phyloP scores from a whole-genome alignment of 306 rosid species.

The Fagus sylvatica region DNA sequence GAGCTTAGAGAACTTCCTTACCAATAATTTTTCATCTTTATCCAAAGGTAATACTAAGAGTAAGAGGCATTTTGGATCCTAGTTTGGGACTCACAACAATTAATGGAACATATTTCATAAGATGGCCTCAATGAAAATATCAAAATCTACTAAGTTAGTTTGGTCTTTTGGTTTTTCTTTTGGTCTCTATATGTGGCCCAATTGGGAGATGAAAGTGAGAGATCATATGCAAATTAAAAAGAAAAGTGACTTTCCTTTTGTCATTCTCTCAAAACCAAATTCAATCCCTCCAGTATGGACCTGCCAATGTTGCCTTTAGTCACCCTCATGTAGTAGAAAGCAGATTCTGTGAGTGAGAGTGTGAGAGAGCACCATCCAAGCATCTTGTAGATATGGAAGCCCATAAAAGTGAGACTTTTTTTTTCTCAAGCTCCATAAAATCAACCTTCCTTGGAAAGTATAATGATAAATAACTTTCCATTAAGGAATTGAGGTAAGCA shows the following conservation, averaged over 20 bases:
- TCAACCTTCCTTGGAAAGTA: slow-evolving; percentile 45
- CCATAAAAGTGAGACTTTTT: slow-evolving; percentile 41
- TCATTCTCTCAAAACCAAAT: slow-evolving; percentile 29
- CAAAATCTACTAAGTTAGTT: slow-evolving; percentile 8
- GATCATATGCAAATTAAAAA: slow-evolving; percentile 30
- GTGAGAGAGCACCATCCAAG: slow-evolving; percentile 22
- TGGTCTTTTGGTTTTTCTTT: slow-evolving; percentile 20
- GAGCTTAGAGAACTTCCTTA: slow-evolving; percentile 20
- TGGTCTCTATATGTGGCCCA: slow-evolving; percentile 27
- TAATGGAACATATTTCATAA: not conserved
- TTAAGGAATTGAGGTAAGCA: slow-evolving; percentile 47
- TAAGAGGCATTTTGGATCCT: not conserved
- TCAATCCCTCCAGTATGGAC: slow-evolving; percentile 34
- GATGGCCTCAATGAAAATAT: slow-evolving; percentile 4
- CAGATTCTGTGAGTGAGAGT: slow-evolving; percentile 47
- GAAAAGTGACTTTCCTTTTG: slow-evolving; percentile 39
- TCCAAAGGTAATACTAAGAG: too few species aligned
- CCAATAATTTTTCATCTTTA: slow-evolving; percentile 9
- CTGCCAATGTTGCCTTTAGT: slow-evolving; percentile 46
- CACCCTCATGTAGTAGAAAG: slow-evolving; percentile 52
- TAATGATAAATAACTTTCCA: slow-evolving; percentile 61
- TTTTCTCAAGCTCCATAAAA: slow-evolving; percentile 26
- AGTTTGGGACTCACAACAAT: not conserved
- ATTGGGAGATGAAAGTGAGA: slow-evolving; percentile 40
- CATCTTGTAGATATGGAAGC: slow-evolving; percentile 58